phyloP scores from a whole-genome alignment of 345 rosid genomes.

The Firmiana major region DNA sequence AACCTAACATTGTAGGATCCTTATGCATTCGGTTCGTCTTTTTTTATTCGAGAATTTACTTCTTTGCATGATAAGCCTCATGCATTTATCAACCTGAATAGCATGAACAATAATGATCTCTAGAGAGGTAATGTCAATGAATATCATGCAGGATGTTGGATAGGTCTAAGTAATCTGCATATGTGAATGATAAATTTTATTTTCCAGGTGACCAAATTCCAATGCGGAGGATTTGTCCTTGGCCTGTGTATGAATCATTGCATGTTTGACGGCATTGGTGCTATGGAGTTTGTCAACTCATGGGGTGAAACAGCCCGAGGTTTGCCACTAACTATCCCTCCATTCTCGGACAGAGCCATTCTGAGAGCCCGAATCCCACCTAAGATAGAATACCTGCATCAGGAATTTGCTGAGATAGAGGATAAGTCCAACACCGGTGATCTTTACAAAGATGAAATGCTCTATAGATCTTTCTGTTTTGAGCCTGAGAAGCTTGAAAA shows the following conservation, averaged over 20 bases:
- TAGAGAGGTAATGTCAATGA: neutral
- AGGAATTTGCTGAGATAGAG: slow-evolving; percentile 63
- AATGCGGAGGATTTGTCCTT: slow-evolving; percentile 74
- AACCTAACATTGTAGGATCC: too few relatives aligned
- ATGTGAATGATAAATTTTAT: neutral
- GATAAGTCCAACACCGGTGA: slow-evolving; percentile 43
- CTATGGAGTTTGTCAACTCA: slow-evolving; percentile 83
- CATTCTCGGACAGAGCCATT: slow-evolving; percentile 55
- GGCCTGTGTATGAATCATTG: slow-evolving; percentile 79
- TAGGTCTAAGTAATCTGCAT: neutral
- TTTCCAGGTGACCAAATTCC: slow-evolving; percentile 69
- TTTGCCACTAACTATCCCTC: slow-evolving; percentile 47
- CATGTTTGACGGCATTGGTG: slow-evolving; percentile 84
- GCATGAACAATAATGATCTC: neutral
- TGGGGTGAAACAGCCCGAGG: slow-evolving; percentile 86
- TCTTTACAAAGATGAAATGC: slow-evolving; percentile 48
- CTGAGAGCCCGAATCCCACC: slow-evolving; percentile 57
- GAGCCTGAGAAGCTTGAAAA: slow-evolving; percentile 60
- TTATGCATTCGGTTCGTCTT: too few relatives aligned
- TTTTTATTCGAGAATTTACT: neutral
- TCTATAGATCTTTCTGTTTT: slow-evolving; percentile 68
- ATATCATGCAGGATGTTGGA: neutral
- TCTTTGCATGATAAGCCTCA: neutral
- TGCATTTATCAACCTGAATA: neutral
- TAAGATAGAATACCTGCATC: slow-evolving; percentile 50